Percentiles rank a stretch among this genome's conserved stretches.
Evolutionary conservation across 805 yeast genomes (phyloP).

Genomic region (Pichia gijzeniarum): DNA sequence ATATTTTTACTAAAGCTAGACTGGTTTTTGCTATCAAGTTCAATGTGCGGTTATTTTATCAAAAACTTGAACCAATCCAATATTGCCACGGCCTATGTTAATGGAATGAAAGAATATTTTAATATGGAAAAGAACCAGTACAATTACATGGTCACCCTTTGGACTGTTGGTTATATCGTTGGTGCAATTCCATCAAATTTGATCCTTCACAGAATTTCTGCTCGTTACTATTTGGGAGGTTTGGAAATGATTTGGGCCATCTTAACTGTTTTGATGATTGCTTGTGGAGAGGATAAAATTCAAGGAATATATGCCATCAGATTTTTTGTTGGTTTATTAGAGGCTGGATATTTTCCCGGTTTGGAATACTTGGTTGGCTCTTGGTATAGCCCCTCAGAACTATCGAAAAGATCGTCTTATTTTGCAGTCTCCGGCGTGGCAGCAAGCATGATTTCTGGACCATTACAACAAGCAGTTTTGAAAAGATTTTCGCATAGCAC

Average conservation of each 20-base stretch:
- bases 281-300: conserved; percentile 17
- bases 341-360: conserved; percentile 58
- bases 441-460: conserved; percentile 55
- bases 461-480: conserved; percentile 53
- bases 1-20: conserved; percentile 44
- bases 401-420: conserved; percentile 51
- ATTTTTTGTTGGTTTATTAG: conserved; percentile 59
- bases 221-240: conserved; percentile 39
- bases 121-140: conserved; percentile 47
- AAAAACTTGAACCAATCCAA: conserved; percentile 57
- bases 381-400: conserved; percentile 49
- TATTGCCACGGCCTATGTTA: conserved; percentile 56
- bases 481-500: conserved; percentile 39
- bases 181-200: conserved; percentile 45
- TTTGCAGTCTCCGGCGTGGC: conserved; percentile 53
- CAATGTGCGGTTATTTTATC: conserved; percentile 56
- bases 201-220: conserved; percentile 34
- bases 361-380: conserved; percentile 53
- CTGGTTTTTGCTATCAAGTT: conserved; percentile 40
- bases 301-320: conserved; percentile 49
- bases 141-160: conserved; percentile 38
- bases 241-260: conserved; percentile 26
- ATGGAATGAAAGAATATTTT: conserved; percentile 52
- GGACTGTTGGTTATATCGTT: conserved; percentile 45
- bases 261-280: conserved; percentile 6